Conservation (phyloP, 345 rosid genomes). For the Laguncularia racemosa region DNA sequence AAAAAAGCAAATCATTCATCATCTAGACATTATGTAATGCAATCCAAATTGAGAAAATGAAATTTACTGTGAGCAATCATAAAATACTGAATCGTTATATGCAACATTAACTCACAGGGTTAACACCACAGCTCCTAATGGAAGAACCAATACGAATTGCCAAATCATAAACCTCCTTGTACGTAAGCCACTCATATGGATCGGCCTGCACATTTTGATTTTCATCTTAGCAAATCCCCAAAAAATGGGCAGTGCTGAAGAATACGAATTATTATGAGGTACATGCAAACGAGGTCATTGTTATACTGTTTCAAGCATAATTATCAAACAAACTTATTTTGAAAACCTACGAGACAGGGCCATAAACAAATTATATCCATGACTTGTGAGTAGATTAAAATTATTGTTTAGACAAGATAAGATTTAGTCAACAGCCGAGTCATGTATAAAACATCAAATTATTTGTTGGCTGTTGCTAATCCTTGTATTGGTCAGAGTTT, state of each 20-base stretch:
- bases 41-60: not conserved
- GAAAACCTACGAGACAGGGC: no score
- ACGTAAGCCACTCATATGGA: constrained; percentile 76
- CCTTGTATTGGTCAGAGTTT: no score
- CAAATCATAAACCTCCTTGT: constrained; percentile 58
- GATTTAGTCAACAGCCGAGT: no score
- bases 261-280: not conserved
- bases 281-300: no score
- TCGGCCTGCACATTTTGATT: constrained; percentile 36
- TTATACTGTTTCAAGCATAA: no score
- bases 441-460: not conserved
- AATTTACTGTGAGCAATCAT: not conserved
- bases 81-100: not conserved
- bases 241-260: not conserved
- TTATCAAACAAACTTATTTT: no score
- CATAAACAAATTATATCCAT: no score
- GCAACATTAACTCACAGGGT: constrained; percentile 47
- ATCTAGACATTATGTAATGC: not conserved
- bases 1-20: not conserved
- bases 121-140: constrained; percentile 51
- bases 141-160: constrained; percentile 66
- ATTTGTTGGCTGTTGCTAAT: no score
- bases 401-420: no score
- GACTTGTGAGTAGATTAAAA: no score
- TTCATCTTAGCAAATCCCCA: not conserved